A percentile compares a stretch with the other conserved stretches of the same genome.
Conservation (phyloP, 306 rosid species). For the Castanopsis chinensis region DNA sequence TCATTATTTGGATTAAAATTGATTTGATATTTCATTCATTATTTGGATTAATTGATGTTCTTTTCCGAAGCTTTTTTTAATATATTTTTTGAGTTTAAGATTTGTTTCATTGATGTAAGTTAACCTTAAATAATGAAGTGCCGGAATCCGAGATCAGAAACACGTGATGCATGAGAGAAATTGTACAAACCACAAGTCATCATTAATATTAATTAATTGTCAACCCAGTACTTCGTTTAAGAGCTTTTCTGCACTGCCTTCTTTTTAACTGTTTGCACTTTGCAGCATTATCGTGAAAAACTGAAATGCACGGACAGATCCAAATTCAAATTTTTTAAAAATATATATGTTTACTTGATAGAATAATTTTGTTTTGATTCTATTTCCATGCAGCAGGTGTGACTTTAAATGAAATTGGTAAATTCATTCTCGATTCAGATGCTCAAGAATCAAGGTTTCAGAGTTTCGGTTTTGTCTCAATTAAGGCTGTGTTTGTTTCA, state of each 20-base stretch:
- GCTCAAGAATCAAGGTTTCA: no score
- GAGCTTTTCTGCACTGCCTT: background rate
- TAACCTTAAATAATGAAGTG: background rate
- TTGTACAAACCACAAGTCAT: background rate
- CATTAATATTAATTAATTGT: background rate
- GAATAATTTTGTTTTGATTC: no score
- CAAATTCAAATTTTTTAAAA: background rate
- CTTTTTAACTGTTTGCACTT: background rate
- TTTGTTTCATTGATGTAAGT: background rate
- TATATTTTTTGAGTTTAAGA: background rate
- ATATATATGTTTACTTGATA: background rate
- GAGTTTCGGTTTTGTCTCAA: no score
- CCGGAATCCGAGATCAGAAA: conserved; percentile 16
- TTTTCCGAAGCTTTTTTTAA: background rate
- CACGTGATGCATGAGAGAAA: conserved; percentile 11
- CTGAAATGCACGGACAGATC: background rate
- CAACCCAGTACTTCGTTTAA: background rate
- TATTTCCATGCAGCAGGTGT: no score
- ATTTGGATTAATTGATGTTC: background rate
- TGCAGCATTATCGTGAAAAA: background rate
- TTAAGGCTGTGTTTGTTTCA: no score
- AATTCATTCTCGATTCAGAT: no score
- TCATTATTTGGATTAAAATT: background rate
- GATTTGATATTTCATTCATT: no score
- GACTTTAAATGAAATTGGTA: no score